phyloP scores from a whole-genome alignment of 2,329 filamentous ascomycete genomes.

The Colletotrichum sublineola region DNA sequence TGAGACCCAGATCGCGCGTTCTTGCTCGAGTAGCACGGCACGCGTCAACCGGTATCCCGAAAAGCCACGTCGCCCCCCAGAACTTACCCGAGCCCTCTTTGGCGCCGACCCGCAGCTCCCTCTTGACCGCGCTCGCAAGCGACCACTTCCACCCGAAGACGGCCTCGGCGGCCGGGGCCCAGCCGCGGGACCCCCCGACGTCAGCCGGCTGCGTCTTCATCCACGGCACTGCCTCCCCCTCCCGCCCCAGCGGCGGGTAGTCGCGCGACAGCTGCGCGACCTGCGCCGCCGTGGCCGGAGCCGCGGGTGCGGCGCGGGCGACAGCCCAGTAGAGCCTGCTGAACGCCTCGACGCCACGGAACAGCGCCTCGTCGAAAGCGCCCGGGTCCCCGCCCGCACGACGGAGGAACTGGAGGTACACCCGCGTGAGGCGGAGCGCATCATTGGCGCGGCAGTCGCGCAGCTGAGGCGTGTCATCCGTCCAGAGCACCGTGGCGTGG shows the following conservation, averaged over 20 bases:
- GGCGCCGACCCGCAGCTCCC: constrained; percentile 44
- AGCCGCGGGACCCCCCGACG: constrained; percentile 21
- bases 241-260: constrained; percentile 24
- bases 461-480: constrained; percentile 47
- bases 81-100: constrained; percentile 45
- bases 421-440: constrained; percentile 48
- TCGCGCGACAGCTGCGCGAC: constrained; percentile 22
- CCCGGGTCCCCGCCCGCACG: constrained; percentile 42
- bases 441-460: constrained; percentile 52
- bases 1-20: neutral
- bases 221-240: neutral
- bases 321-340: constrained; percentile 48
- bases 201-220: constrained; percentile 17
- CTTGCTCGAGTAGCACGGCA: neutral
- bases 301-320: neutral
- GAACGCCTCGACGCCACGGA: constrained; percentile 44
- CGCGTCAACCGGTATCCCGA: constrained; percentile 44
- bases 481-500: constrained; percentile 50
- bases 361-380: constrained; percentile 47
- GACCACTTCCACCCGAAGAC: constrained; percentile 29
- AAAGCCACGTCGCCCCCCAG: constrained; percentile 45
- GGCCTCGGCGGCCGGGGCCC: constrained; percentile 9
- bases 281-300: constrained; percentile 11
- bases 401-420: constrained; percentile 50
- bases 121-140: constrained; percentile 34